Conservation (phyloP, 1,139 yeast species). For the Candida sanyaensis region DNA sequence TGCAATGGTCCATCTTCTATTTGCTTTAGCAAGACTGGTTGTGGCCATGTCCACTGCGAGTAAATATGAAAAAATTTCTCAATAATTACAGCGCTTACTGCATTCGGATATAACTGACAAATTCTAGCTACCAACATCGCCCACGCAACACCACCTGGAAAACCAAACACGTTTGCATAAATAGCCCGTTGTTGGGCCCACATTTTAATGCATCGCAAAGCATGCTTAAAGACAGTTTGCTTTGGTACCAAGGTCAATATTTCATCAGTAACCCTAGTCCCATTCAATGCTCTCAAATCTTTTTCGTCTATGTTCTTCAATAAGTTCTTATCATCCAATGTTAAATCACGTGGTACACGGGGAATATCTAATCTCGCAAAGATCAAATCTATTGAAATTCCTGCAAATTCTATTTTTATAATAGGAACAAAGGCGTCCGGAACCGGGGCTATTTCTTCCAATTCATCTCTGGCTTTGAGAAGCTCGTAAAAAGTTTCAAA, state of each 20-base stretch:
- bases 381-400: constrained; percentile 87
- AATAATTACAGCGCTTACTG: constrained; percentile 88
- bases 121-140: constrained; percentile 98
- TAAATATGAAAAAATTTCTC: constrained; percentile 85
- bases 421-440: constrained; percentile 98
- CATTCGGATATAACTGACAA: constrained; percentile 94
- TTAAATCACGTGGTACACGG: constrained; percentile 72
- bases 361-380: constrained; percentile 82
- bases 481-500: constrained; percentile 75
- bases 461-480: constrained; percentile 68
- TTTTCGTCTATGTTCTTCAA: constrained; percentile 85
- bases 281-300: constrained; percentile 86
- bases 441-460: constrained; percentile 88
- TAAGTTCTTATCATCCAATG: constrained; percentile 81
- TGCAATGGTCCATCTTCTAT: constrained; percentile 98
- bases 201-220: constrained; percentile 85
- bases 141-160: constrained; percentile 99
- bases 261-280: constrained; percentile 97
- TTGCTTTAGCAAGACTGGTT: constrained; percentile 87
- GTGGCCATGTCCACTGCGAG: constrained; percentile 97
- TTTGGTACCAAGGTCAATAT: constrained; percentile 87
- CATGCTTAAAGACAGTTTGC: constrained; percentile 89
- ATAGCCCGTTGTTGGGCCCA: constrained; percentile 98
- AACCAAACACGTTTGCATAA: constrained; percentile 92
- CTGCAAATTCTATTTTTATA: constrained; percentile 81